Base-by-base conservation (phyloP, 2,329 filamentous ascomycete species). In the Colletotrichum acutatum region DNA sequence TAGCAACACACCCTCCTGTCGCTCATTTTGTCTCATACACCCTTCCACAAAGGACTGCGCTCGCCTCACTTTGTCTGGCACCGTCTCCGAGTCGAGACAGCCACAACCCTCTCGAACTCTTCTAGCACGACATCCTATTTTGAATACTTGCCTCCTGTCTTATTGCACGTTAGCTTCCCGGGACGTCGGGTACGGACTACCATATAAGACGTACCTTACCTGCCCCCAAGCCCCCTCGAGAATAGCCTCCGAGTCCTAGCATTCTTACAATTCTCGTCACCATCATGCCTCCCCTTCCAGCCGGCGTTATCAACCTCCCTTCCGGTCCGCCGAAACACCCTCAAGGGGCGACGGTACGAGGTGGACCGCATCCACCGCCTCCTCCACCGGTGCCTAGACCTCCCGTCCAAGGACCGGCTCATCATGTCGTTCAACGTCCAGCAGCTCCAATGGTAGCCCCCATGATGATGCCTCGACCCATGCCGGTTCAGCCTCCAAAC, bases 41-140 rank as follows among this genome's bases (percentile, higher is more conserved):
- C 62, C 63, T 37, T 62, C 61, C 49, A 34, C n/a, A 67, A 54
- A 58, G 30, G 19, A 52, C 9, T 63, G 56, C 63, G 64, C 56
- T 49, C 71, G 71, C 71, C 71, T 74, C 62, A 74, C 68, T 74
- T 74, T 72, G 14, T 53, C 24, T 22, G 22, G 62, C 52, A 16
- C 67, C 22, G 26, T 62, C 62, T 62, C 49, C 24, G 28, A 53
- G 11, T 42, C 30, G 16, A 59, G 58, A 19, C 34, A 52, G 26
- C 19, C 5, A 26, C 32, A 16, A 61, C n/a, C 34, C 16, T 61
- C 8, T 66, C 37, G 4, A 32, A 57, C 30, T 32, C 63, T 67
- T 28, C 26, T 19, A 2, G 46, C 61, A 37, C 46, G 30, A 32
- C 28, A 32, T 24, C 14, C 54, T 30, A 26, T 63, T 63, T 30